Evolutionary conservation across 352 stramenopile species (phyloP).

Genomic region (Pythium dissotocum): DNA sequence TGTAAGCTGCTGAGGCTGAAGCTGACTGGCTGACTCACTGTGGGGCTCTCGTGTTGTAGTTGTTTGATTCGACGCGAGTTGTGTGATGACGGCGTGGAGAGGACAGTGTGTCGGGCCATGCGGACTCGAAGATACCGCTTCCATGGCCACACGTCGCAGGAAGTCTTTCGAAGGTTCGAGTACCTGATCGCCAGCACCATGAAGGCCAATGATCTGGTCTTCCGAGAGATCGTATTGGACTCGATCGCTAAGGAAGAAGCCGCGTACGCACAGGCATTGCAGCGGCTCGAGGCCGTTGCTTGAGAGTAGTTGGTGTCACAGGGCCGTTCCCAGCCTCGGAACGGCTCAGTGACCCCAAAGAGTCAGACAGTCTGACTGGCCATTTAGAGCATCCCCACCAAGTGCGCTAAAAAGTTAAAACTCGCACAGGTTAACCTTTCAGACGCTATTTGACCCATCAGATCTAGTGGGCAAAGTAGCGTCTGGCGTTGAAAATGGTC

Average conservation of each 20-base stretch:
- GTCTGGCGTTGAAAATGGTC: too few species aligned
- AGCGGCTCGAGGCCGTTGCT: too few species aligned
- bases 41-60: background rate
- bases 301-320: too few species aligned
- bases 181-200: background rate
- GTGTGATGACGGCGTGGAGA: slow-evolving; percentile 16
- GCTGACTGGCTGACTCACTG: background rate
- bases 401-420: too few species aligned
- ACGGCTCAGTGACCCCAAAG: too few species aligned
- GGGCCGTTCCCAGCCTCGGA: too few species aligned
- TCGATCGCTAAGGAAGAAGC: background rate
- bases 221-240: slow-evolving; percentile 1
- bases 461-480: too few species aligned
- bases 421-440: too few species aligned
- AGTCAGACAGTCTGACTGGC: too few species aligned
- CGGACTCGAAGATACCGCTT: slow-evolving; percentile 16
- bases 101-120: slow-evolving; percentile 8
- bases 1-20: background rate
- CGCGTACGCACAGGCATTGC: background rate
- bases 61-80: slow-evolving; percentile 18
- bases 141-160: background rate
- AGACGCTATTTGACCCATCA: too few species aligned
- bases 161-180: background rate
- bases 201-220: slow-evolving; percentile 2
- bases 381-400: too few species aligned